A percentile compares a stretch with the other conserved stretches of the same genome.
Evolutionary conservation across 1,284 basidiomycete species (phyloP).

Genomic region (Ganoderma sinense): DNA sequence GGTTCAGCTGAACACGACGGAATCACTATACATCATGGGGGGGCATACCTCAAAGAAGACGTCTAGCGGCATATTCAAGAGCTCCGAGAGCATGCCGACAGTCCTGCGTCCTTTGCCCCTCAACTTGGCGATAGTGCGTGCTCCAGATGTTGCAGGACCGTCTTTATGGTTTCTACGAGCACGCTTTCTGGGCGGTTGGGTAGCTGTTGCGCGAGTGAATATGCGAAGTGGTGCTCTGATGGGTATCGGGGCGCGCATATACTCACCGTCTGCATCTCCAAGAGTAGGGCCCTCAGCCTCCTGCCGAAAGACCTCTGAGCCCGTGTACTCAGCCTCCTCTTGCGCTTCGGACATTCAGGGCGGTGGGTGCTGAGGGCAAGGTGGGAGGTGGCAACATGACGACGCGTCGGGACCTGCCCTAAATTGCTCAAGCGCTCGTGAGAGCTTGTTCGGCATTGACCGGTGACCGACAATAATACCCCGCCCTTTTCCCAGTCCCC

Average conservation of each 20-base stretch:
- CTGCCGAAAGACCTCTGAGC: not conserved
- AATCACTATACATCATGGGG: not conserved
- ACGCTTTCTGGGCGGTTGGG: not conserved
- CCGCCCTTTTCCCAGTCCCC: too few species aligned
- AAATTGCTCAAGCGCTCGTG: not conserved
- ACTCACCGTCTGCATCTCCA: not conserved
- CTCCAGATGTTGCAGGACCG: not conserved
- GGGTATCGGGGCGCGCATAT: not conserved
- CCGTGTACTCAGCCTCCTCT: too few species aligned
- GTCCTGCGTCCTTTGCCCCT: not conserved
- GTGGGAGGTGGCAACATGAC: too few species aligned
- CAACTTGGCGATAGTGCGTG: not conserved
- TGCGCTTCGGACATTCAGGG: not conserved
- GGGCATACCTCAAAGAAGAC: not conserved
- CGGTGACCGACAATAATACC: too few species aligned
- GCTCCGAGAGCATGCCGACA: not conserved
- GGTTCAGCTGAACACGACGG: too few species aligned
- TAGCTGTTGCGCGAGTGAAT: not conserved
- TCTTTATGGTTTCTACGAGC: not conserved
- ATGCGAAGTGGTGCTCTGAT: not conserved
- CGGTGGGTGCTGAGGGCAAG: not conserved
- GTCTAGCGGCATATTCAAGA: conserved; percentile 1
- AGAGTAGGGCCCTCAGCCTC: not conserved
- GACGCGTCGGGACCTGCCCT: not conserved
- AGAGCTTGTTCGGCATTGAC: too few species aligned